A percentile compares a stretch with the other conserved stretches of the same genome.
Conservation (phyloP, 306 rosid species). For the Casuarina cunninghamiana region DNA sequence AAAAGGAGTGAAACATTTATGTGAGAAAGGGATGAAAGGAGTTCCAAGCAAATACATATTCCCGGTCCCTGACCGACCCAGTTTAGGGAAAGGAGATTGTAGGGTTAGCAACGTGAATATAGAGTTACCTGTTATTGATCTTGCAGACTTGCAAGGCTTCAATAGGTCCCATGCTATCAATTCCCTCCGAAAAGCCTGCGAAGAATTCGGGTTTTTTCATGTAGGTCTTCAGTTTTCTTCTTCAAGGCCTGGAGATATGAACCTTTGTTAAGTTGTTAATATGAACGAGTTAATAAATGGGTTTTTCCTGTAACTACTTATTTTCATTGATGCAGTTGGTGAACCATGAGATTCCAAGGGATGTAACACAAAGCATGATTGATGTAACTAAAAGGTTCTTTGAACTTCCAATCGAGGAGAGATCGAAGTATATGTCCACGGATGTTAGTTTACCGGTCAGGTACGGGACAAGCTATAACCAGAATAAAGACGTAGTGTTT, state of each 20-base stretch:
- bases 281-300: not conserved
- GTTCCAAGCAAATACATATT: constrained; percentile 68
- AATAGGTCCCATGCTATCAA: constrained; percentile 50
- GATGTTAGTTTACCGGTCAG: constrained; percentile 65
- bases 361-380: constrained; percentile 49
- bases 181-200: constrained; percentile 60
- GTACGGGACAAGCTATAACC: constrained; percentile 88
- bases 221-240: constrained; percentile 25
- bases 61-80: constrained; percentile 62
- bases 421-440: constrained; percentile 68
- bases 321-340: constrained; percentile 49
- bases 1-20: constrained; percentile 70
- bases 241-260: too few species aligned
- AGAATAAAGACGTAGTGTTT: constrained; percentile 64
- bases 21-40: constrained; percentile 51
- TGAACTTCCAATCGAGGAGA: constrained; percentile 75
- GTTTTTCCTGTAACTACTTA: too few species aligned
- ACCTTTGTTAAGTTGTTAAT: too few species aligned
- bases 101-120: constrained; percentile 26
- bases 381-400: constrained; percentile 65
- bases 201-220: constrained; percentile 76
- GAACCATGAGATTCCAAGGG: constrained; percentile 69
- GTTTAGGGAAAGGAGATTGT: not conserved
- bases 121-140: constrained; percentile 69
- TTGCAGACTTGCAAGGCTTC: constrained; percentile 57